These are phyloP conservation scores for Phlebiopsis flavidoalba DNA, from an alignment of 768 basidiomycete genomes.

Conservation along the genomic window DNA sequence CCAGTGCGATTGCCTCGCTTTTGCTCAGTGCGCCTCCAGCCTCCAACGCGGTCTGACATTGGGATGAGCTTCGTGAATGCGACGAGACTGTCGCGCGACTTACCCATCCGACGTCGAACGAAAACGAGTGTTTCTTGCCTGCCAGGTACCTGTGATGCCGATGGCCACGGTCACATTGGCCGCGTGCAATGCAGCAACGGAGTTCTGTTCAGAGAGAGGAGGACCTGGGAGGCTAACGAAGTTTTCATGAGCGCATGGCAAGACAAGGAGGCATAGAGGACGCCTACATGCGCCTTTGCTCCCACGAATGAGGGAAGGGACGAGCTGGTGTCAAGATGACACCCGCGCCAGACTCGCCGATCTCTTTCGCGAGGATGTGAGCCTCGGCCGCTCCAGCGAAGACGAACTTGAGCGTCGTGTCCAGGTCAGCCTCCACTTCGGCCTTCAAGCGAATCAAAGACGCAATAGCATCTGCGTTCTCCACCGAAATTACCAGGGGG, in stretches of 20 bases:
- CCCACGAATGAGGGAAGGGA: conserved; percentile 73
- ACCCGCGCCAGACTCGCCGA: conserved; percentile 63
- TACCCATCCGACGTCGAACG: conserved; percentile 84
- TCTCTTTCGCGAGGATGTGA: conserved; percentile 65
- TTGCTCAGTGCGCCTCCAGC: conserved; percentile 21
- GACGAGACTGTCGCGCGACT: conserved; percentile 18
- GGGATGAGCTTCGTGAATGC: not conserved
- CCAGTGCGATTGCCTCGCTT: conserved; percentile 35
- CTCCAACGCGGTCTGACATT: conserved; percentile 14
- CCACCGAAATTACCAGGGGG: conserved; percentile 54
- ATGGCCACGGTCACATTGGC: conserved; percentile 73
- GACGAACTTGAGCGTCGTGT: conserved; percentile 40
- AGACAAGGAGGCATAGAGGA: not conserved
- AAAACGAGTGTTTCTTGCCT: conserved; percentile 70
- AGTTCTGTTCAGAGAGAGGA: conserved; percentile 58
- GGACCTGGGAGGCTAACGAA: conserved; percentile 58
- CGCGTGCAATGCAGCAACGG: conserved; percentile 53
- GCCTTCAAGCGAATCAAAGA: conserved; percentile 58
- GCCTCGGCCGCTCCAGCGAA: conserved; percentile 61
- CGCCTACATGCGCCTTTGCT: conserved; percentile 54
- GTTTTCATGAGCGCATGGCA: not conserved
- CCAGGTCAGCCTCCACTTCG: conserved; percentile 45
- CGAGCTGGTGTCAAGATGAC: conserved; percentile 64
- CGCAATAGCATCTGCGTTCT: conserved; percentile 70
- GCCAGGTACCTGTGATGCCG: conserved; percentile 63